These are phyloP conservation scores for Penicillium sp. DNA, from an alignment of 2,329 filamentous ascomycete species.

Conservation along the genomic window DNA sequence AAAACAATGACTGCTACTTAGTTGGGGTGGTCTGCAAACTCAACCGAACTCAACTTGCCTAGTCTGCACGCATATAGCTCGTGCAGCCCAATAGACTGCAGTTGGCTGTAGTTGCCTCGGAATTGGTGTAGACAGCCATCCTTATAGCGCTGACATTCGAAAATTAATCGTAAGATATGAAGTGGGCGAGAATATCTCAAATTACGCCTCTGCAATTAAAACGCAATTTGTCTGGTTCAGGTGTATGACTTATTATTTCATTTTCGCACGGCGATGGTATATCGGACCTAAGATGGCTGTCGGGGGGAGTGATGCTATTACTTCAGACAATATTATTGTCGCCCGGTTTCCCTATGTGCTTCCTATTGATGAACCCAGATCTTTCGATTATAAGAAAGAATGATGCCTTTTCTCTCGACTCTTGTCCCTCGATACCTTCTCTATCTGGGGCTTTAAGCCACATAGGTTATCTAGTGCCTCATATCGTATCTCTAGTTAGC, in stretches of 20 bases:
- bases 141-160: neutral
- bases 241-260: slow-evolving; percentile 48
- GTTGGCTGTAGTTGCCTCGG: too few species aligned
- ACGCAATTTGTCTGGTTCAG: slow-evolving; percentile 48
- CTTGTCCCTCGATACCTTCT: neutral
- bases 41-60: neutral
- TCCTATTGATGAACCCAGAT: neutral
- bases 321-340: neutral
- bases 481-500: neutral
- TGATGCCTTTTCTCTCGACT: neutral
- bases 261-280: slow-evolving; percentile 54
- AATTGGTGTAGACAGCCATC: neutral
- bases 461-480: neutral
- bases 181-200: neutral
- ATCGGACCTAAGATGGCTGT: slow-evolving; percentile 53
- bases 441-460: neutral
- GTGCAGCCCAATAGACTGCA: neutral
- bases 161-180: neutral
- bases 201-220: neutral
- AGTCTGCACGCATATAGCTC: neutral
- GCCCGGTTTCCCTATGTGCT: too few species aligned
- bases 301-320: slow-evolving; percentile 17
- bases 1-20: neutral
- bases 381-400: neutral
- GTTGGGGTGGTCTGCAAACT: neutral